These are phyloP conservation scores for Sporothrix sp. DNA, from an alignment of 2,329 filamentous ascomycete genomes.

Conservation along the genomic window DNA sequence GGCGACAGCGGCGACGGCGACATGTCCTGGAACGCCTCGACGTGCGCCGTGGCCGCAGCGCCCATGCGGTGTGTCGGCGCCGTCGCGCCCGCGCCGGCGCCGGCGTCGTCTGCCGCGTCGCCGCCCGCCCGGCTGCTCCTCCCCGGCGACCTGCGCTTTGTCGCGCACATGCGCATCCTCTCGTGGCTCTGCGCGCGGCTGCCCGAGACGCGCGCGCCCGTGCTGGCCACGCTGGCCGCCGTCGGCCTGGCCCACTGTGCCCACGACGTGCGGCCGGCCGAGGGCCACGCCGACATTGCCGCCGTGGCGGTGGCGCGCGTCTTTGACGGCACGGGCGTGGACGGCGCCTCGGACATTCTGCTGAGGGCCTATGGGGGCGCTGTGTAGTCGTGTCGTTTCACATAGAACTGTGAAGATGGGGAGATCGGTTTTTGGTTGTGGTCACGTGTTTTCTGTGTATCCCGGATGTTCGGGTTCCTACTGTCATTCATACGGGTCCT, in stretches of 20 bases:
- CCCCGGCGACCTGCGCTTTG: constrained; percentile 19
- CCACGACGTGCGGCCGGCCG: constrained; percentile 19
- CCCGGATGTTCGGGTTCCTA: no score
- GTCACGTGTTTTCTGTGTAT: no score
- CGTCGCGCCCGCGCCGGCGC: not conserved
- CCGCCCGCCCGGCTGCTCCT: constrained; percentile 6
- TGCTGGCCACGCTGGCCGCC: constrained; percentile 18
- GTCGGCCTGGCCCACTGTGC: constrained; percentile 19
- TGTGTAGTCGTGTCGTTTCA: no score
- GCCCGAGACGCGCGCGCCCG: constrained; percentile 13
- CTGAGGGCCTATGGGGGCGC: constrained; percentile 10
- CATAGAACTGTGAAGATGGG: no score
- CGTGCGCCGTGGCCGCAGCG: constrained; percentile 11
- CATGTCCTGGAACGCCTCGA: constrained; percentile 16
- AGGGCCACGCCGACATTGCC: constrained; percentile 17
- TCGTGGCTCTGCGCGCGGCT: constrained; percentile 16
- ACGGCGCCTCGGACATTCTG: constrained; percentile 15
- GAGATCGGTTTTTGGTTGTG: no score
- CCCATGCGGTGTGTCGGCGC: constrained; percentile 8
- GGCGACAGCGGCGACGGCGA: not conserved
- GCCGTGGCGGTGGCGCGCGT: constrained; percentile 14
- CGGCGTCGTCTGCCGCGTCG: not conserved
- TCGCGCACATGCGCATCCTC: constrained; percentile 18
- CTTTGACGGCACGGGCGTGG: constrained; percentile 14
- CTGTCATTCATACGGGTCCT: no score